These are phyloP conservation scores for Hanseniaspora jakobsenii DNA, from an alignment of 805 yeast genomes.

Conservation along the genomic window DNA sequence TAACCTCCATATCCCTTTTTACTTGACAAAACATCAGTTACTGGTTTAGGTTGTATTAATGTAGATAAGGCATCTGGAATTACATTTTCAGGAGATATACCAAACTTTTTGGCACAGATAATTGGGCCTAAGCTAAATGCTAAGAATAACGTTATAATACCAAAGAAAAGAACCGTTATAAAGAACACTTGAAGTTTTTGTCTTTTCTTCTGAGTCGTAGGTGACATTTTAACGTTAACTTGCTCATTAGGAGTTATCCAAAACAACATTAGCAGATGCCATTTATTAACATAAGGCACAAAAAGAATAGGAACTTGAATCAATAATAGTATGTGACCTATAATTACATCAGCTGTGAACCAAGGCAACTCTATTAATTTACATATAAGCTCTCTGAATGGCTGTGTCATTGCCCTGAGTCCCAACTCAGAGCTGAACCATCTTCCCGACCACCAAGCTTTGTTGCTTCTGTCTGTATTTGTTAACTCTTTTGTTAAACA, in stretches of 20 bases:
- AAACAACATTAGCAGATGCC: slow-evolving; percentile 48
- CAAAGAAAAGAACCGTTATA: slow-evolving; percentile 30
- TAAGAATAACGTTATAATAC: slow-evolving; percentile 25
- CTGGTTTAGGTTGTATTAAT: slow-evolving; percentile 36
- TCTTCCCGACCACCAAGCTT: slow-evolving; percentile 62
- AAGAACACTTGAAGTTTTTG: slow-evolving; percentile 29
- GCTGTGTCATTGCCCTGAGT: slow-evolving; percentile 43
- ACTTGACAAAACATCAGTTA: not conserved
- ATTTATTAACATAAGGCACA: slow-evolving; percentile 44
- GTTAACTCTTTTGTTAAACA: slow-evolving; percentile 45
- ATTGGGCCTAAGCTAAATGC: slow-evolving; percentile 33
- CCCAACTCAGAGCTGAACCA: slow-evolving; percentile 50
- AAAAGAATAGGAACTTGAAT: slow-evolving; percentile 43
- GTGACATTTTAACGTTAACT: slow-evolving; percentile 36
- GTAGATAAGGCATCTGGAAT: slow-evolving; percentile 30
- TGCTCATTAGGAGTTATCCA: slow-evolving; percentile 48
- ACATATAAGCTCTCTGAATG: slow-evolving; percentile 45
- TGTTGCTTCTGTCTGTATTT: slow-evolving; percentile 38
- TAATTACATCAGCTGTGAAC: slow-evolving; percentile 42
- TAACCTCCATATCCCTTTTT: slow-evolving; percentile 5
- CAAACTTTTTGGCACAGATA: slow-evolving; percentile 27
- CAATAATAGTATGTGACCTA: slow-evolving; percentile 43
- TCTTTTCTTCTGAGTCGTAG: slow-evolving; percentile 34
- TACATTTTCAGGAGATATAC: slow-evolving; percentile 31
- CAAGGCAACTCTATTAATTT: slow-evolving; percentile 46